Conservation (phyloP, 2,329 filamentous ascomycete species). For the Scedosporium minutisporum region DNA sequence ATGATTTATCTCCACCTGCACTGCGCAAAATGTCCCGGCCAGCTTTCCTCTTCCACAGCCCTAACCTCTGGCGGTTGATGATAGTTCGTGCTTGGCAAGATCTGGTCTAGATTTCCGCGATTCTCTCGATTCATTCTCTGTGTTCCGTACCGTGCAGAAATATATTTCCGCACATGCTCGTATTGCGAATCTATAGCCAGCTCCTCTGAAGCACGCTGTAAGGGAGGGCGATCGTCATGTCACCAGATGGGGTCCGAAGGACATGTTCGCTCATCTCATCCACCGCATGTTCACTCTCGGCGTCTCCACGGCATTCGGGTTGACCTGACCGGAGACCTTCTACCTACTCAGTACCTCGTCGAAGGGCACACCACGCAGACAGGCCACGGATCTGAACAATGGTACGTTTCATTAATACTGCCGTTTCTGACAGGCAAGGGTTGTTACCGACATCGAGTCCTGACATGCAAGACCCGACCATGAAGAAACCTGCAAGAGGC, state of each 20-base stretch:
- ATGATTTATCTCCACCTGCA: not conserved
- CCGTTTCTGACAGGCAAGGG: not conserved
- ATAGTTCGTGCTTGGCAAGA: not conserved
- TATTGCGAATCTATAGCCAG: not conserved
- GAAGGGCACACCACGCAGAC: not conserved
- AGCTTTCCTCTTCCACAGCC: not conserved
- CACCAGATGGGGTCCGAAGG: not conserved
- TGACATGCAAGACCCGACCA: not conserved
- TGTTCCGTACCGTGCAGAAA: not conserved
- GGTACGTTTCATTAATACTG: not conserved
- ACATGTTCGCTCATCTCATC: too few species aligned
- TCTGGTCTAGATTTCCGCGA: not conserved
- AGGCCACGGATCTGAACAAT: not conserved
- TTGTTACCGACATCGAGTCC: not conserved
- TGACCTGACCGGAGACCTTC: too few species aligned
- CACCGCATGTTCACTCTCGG: too few species aligned
- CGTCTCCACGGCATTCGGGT: too few species aligned
- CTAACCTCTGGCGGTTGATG: not conserved
- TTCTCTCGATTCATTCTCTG: not conserved
- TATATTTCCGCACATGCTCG: not conserved
- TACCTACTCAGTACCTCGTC: too few species aligned
- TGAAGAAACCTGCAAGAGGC: not conserved
- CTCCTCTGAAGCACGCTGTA: not conserved
- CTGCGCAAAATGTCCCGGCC: not conserved
- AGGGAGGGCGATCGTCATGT: not conserved